Percentiles rank a stretch among this genome's conserved stretches.
These are phyloP conservation scores for Parathielavia hyrcaniae DNA, from an alignment of 495 filamentous ascomycete species.

Conservation along the genomic window DNA sequence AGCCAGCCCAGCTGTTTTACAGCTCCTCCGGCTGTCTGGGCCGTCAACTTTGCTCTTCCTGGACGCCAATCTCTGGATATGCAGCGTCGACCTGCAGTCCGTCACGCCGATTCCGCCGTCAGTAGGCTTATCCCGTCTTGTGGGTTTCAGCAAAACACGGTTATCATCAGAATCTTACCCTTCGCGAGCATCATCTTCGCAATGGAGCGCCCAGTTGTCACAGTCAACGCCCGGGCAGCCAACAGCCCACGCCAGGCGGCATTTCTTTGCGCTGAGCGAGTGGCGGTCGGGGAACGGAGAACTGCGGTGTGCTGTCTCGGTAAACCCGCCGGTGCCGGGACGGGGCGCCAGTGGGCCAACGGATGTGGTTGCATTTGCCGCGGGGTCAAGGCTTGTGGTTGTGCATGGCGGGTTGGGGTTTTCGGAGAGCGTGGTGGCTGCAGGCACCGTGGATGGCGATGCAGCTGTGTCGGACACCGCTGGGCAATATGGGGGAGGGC, in stretches of 20 bases:
- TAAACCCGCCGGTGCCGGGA: background rate
- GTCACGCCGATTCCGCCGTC: background rate
- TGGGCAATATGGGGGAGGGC: background rate
- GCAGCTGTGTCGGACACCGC: background rate
- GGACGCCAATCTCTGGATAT: slow-evolving; percentile 28
- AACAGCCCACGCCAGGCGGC: slow-evolving; percentile 13
- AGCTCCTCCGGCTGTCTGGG: slow-evolving; percentile 13
- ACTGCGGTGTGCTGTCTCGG: background rate
- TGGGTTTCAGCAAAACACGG: background rate
- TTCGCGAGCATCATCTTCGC: background rate
- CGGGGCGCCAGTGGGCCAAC: background rate
- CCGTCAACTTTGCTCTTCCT: slow-evolving; percentile 25
- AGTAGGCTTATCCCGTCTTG: no score
- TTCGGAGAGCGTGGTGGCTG: slow-evolving; percentile 6
- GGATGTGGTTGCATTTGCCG: slow-evolving; percentile 22
- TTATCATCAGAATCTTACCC: background rate
- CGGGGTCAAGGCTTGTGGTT: slow-evolving; percentile 16
- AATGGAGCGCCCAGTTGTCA: background rate
- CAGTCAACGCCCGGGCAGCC: background rate
- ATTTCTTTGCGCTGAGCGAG: slow-evolving; percentile 29
- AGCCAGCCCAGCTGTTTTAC: background rate
- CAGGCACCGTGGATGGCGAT: background rate
- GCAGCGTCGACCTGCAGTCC: slow-evolving; percentile 21
- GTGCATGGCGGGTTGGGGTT: slow-evolving; percentile 22
- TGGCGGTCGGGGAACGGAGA: slow-evolving; percentile 18